phyloP scores from a whole-genome alignment of 2,329 filamentous ascomycete species.

The Fusarium falciforme region DNA sequence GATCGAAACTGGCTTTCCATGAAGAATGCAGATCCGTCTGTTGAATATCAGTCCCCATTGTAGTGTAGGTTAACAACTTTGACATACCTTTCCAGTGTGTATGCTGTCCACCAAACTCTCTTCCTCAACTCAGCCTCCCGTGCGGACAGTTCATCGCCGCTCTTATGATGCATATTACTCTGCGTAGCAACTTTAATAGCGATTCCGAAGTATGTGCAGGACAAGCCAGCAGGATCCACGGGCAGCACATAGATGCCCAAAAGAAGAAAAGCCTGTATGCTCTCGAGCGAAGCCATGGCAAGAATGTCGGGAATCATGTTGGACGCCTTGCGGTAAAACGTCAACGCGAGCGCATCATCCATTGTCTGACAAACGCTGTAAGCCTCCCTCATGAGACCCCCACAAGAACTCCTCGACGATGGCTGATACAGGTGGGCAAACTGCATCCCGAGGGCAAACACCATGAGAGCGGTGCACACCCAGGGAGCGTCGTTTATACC shows the following conservation, averaged over 20 bases:
- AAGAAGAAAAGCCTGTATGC: constrained; percentile 35
- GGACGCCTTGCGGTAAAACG: constrained; percentile 29
- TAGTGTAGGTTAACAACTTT: too few relatives aligned
- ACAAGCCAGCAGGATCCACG: constrained; percentile 32
- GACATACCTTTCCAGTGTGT: constrained; percentile 31
- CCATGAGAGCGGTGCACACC: constrained; percentile 37
- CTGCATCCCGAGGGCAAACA: constrained; percentile 38
- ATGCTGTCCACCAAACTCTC: constrained; percentile 41
- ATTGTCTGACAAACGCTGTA: constrained; percentile 22
- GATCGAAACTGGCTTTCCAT: constrained; percentile 36
- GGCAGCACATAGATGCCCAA: constrained; percentile 36
- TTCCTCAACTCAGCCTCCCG: constrained; percentile 26
- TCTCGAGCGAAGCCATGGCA: constrained; percentile 26
- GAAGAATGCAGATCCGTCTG: constrained; percentile 34
- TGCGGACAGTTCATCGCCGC: background rate
- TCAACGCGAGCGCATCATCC: constrained; percentile 25
- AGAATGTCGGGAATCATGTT: constrained; percentile 30
- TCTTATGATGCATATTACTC: constrained; percentile 23
- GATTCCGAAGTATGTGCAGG: constrained; percentile 39
- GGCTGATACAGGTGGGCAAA: constrained; percentile 30
- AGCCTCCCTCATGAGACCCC: constrained; percentile 5
- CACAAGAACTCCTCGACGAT: background rate
- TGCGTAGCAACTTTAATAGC: constrained; percentile 35
- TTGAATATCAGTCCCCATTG: background rate
- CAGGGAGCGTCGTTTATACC: constrained; percentile 24